Base-by-base conservation (phyloP, 1,284 basidiomycete genomes). In the Tilletia indica region DNA sequence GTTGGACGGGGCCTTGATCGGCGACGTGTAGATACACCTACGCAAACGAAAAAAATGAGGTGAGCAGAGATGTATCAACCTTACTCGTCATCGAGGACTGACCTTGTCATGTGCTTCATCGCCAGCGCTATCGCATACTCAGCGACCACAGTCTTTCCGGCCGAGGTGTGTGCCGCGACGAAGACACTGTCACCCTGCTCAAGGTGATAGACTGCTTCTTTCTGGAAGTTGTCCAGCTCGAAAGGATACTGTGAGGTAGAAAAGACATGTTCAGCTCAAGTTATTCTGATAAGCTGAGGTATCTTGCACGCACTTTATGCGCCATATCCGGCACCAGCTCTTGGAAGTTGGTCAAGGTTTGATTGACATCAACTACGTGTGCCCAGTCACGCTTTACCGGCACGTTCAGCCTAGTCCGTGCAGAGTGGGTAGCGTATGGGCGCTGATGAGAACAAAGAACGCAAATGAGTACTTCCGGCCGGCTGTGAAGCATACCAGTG, bases 131-230 rank as follows among this genome's bases (percentile, higher is more conserved):
- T 98, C 3, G 97, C 97, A 85, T 99, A 99, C 84, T 99, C 97
- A 0, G 97, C 96, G 0, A 99, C 97, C 4, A 99, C 97, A 0
- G 97, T 99, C 86, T 99, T 99, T 69, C 97, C 97, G n/a, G 97
- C 97, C 42, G 93, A 96, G 1, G 97, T 99, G 86, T 99, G 97
- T 2, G 97, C 97, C 4, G 97, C 97, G 19, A 99, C 95, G 85
- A 99, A 99, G 21, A 99, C 96, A 16, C 93, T 95, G 81, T 99
- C 93, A 19, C 95, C 96, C 88, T 93, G 91, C 85, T 99, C 97
- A 14, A 99, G 89, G 83, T 96, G 94, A 85, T 97, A 98, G 6
- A 99, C 93, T 0, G 97, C 97, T 85, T 99, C 94, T 85, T 98
- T 99, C 85, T 99, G 97, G 86, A 94, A 94, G 4, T 89, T 92